Evolutionary conservation across 73 alveolate genomes (phyloP).

Genomic region (Tetrahymena elliotti): DNA sequence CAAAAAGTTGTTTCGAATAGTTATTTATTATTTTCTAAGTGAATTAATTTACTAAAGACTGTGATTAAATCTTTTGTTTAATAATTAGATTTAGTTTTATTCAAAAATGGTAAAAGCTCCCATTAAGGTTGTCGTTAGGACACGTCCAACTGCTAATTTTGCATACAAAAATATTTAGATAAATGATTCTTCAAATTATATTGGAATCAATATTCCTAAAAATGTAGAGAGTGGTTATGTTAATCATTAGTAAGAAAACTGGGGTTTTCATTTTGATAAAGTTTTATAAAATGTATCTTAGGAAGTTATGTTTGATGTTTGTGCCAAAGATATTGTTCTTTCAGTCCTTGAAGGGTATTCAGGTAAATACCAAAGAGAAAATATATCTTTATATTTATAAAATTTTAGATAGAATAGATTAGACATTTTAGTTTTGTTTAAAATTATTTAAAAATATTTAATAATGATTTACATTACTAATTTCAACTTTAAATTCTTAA

Average conservation of each 20-base stretch:
- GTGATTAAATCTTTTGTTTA: background rate
- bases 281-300: conserved; percentile 90
- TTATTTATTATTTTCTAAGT: background rate
- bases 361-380: background rate
- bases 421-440: background rate
- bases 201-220: conserved; percentile 59
- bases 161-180: conserved; percentile 88
- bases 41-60: background rate
- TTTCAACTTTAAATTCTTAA: background rate
- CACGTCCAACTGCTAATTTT: conserved; percentile 94
- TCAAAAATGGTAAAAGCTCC: conserved; percentile 71
- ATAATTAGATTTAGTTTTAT: background rate
- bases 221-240: conserved; percentile 56
- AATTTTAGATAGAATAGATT: background rate
- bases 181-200: conserved; percentile 59
- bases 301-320: conserved; percentile 81
- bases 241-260: conserved; percentile 94
- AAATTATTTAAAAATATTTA: background rate
- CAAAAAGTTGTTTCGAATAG: background rate
- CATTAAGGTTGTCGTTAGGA: conserved; percentile 82
- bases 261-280: conserved; percentile 98
- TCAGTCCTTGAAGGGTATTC: conserved; percentile 48
- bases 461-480: background rate
- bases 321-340: conserved; percentile 51
- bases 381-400: conserved; percentile 1